Percentiles rank a stretch among this genome's conserved stretches.
phyloP scores from a whole-genome alignment of 2,329 filamentous ascomycete genomes.

The Aspergillus novoparasiticus region DNA sequence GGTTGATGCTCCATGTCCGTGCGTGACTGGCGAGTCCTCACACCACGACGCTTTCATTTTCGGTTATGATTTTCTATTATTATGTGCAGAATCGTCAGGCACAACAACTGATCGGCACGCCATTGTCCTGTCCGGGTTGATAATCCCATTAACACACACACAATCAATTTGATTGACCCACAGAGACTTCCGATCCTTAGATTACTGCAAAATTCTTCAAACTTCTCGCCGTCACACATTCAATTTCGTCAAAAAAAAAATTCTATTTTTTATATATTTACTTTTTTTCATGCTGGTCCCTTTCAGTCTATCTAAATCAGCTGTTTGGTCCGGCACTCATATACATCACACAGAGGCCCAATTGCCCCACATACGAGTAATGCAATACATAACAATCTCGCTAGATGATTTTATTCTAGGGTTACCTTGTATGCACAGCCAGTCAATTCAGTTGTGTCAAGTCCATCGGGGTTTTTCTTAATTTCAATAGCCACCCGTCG shows the following conservation, averaged over 20 bases:
- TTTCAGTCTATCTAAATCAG: background rate
- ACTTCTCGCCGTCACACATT: background rate
- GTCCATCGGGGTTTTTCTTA: conserved; percentile 4
- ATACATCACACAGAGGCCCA: background rate
- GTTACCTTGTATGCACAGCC: background rate
- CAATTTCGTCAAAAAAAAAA: background rate
- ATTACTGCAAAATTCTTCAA: background rate
- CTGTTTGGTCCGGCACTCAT: background rate
- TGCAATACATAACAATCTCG: background rate
- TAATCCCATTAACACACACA: background rate
- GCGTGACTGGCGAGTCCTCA: conserved; percentile 12
- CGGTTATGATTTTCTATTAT: conserved; percentile 4
- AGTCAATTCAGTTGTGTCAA: background rate
- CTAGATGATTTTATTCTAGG: background rate
- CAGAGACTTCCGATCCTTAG: background rate
- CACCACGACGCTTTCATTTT: conserved; percentile 9
- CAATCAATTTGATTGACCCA: background rate
- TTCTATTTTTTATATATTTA: background rate
- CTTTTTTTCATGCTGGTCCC: background rate
- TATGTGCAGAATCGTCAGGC: conserved; percentile 2
- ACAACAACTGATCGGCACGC: conserved; percentile 8
- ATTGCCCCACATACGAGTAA: background rate
- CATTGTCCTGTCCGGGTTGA: conserved; percentile 1
- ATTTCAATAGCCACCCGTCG: conserved; percentile 12
- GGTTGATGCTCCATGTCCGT: conserved; percentile 13